Evolutionary conservation across 768 basidiomycete species (phyloP), one percentile per base, ranked within the genome.

Genomic region (Leccinum fibrillosum): DNA sequence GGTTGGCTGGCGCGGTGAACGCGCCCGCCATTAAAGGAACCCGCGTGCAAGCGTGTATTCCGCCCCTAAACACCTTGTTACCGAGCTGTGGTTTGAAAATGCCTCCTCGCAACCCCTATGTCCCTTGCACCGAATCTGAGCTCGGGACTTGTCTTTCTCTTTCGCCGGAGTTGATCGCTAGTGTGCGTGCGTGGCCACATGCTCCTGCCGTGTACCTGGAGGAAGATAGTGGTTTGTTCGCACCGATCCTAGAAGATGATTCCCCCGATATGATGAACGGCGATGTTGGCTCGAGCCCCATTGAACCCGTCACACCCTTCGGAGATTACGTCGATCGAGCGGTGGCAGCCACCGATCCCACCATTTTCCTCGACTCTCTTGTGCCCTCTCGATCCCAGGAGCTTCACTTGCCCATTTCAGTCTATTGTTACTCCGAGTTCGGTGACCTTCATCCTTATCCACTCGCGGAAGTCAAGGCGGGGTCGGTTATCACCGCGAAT

Each of bases 1-100:
- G 88, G 88, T 90, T 90, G 83, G 78, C 82, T 73, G 77, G 74
- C 77, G 86, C 88, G 86, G 85, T 72, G 72, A 83, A 88, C 89
- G 86, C 86, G 77, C 72, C 81, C 69, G 86, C 84, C 77, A 89
- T 88, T 88, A 90, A 90, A 89, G 89, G 89, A 84, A 69, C 81
- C 74, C 86, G 77, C 86, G 87, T 86, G 82, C 80, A 90, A 82
- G 86, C 86, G 85, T 86, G 86, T 79, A 81, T 86, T 86, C 87
- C 88, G 87, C 89, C 89, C 89, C 75, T 74, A 64, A 78, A 63
- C 25, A 67, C 70, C 35, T 67, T 72, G 30, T 28, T 44, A 3
- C 45, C 56, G 35, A 53, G 52, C 48, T 37, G 55, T 52, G 49
- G 28, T 58, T 50, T 50, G 15, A 62, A 66, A 23, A 67, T 66